Conservation (phyloP, 2,329 filamentous ascomycete genomes). For the Aspergillus neoniger region DNA sequence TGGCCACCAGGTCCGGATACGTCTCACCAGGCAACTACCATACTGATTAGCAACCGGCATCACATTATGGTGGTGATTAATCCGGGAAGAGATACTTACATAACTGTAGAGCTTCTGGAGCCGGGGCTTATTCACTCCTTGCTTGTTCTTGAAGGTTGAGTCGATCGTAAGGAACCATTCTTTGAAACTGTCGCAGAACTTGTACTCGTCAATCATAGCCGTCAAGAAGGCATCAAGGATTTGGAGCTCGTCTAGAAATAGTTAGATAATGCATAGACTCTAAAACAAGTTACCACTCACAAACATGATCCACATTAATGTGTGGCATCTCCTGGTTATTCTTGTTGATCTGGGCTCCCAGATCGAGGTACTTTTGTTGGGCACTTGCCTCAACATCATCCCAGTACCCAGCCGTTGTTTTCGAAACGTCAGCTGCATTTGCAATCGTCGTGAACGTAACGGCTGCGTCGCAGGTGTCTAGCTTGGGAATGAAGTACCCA, state of each 20-base stretch:
- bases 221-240: background rate
- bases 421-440: background rate
- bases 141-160: background rate
- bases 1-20: background rate
- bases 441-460: background rate
- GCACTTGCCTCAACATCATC: background rate
- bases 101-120: background rate
- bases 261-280: background rate
- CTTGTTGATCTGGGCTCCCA: background rate
- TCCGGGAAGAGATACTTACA: background rate
- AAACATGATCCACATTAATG: slow-evolving; percentile 10
- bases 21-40: background rate
- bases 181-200: slow-evolving; percentile 3
- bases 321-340: background rate
- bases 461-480: background rate
- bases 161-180: slow-evolving; percentile 1
- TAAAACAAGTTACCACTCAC: background rate
- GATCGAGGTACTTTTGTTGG: background rate
- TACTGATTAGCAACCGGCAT: background rate
- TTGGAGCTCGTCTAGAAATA: background rate
- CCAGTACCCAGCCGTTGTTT: background rate
- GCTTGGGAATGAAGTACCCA: background rate
- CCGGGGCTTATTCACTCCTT: background rate
- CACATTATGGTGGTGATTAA: background rate
- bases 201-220: background rate